Evolutionary conservation across 768 basidiomycete species (phyloP).

Genomic region (Tulasnella sp.): DNA sequence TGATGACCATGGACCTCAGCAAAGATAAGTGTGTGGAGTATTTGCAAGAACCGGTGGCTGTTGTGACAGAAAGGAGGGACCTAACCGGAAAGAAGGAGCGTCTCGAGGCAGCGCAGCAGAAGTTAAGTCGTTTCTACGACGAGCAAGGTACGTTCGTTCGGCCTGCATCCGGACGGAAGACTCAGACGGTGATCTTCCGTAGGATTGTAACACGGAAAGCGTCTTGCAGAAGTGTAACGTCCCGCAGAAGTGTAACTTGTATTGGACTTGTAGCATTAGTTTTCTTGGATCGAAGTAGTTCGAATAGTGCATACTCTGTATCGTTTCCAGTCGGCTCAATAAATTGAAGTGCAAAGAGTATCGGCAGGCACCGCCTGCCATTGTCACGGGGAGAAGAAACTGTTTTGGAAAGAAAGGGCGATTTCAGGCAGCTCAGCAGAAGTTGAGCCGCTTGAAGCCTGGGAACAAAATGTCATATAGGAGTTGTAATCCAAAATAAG

Average conservation of each 20-base stretch:
- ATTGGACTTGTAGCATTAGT: neutral
- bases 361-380: conserved; percentile 54
- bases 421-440: conserved; percentile 16
- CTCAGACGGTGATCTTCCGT: neutral
- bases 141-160: neutral
- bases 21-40: conserved; percentile 54
- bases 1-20: conserved; percentile 57
- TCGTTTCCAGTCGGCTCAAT: conserved; percentile 45
- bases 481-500: too few relatives aligned
- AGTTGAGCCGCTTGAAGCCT: neutral
- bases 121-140: conserved; percentile 34
- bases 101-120: conserved; percentile 20
- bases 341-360: conserved; percentile 54
- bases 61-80: conserved; percentile 54
- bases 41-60: conserved; percentile 54
- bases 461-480: too few relatives aligned
- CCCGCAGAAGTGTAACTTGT: neutral
- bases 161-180: neutral
- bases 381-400: conserved; percentile 43
- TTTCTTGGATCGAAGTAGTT: conserved; percentile 51
- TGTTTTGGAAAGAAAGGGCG: conserved; percentile 38
- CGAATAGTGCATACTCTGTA: conserved; percentile 38
- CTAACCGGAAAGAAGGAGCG: conserved; percentile 39
- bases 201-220: neutral
- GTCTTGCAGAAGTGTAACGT: neutral